These are phyloP conservation scores for Solanum piurae DNA, from an alignment of 257 asterid genomes.

Conservation along the genomic window DNA sequence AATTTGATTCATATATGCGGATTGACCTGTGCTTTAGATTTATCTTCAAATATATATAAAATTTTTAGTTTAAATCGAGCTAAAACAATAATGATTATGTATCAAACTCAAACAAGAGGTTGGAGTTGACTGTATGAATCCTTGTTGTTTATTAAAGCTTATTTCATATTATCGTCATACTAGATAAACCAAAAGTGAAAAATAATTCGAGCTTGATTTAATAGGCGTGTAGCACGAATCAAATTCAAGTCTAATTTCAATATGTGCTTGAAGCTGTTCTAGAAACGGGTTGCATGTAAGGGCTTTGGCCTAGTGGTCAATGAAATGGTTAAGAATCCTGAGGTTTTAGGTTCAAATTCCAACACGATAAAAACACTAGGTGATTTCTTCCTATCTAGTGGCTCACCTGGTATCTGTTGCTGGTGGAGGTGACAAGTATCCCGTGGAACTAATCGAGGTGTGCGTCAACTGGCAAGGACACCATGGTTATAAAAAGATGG, in stretches of 20 bases:
- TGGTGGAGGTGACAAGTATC: background rate
- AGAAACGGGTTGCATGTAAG: background rate
- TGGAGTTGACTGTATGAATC: background rate
- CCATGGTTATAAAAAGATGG: background rate
- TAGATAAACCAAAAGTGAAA: background rate
- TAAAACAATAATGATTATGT: background rate
- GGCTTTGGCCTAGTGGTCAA: no score
- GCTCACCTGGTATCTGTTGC: background rate
- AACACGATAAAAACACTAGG: background rate
- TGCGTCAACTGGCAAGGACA: background rate
- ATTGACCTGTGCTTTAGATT: background rate
- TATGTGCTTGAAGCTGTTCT: background rate
- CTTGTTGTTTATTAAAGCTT: background rate
- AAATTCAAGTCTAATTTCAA: background rate
- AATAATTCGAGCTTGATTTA: background rate
- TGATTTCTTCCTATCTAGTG: background rate
- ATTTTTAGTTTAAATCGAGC: background rate
- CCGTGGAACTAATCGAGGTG: background rate
- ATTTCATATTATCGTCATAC: background rate
- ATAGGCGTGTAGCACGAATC: background rate
- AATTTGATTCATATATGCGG: background rate
- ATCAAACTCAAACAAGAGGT: background rate
- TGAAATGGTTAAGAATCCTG: no score
- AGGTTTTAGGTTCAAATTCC: background rate
- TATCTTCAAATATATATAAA: background rate